A percentile compares a stretch with the other conserved stretches of the same genome.
Evolutionary conservation across 495 filamentous ascomycete species (phyloP).

Genomic region (Penicillium bialowiezense): DNA sequence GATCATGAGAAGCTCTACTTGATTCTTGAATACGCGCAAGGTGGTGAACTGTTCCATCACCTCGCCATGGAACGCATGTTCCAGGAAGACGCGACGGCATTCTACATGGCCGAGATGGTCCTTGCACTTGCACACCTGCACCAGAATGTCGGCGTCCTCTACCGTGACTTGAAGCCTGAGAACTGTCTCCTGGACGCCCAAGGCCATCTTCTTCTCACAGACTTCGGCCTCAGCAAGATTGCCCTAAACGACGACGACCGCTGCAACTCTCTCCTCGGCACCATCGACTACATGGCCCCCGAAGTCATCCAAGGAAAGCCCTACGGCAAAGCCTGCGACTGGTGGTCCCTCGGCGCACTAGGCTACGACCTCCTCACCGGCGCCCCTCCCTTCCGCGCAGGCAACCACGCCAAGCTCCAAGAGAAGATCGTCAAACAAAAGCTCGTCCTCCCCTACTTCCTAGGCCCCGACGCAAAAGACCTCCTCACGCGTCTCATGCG

Average conservation of each 20-base stretch:
- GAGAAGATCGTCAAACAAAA: conserved; percentile 93
- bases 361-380: conserved; percentile 92
- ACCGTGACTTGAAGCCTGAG: conserved; percentile 95
- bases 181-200: conserved; percentile 92
- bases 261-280: conserved; percentile 83
- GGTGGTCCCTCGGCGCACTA: conserved; percentile 95
- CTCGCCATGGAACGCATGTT: conserved; percentile 91
- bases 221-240: conserved; percentile 96
- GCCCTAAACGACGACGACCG: conserved; percentile 73
- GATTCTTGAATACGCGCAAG: conserved; percentile 97
- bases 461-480: conserved; percentile 88
- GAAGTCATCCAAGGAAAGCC: conserved; percentile 79
- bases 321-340: conserved; percentile 93
- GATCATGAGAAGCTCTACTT: conserved; percentile 97
- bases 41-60: conserved; percentile 90
- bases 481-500: conserved; percentile 81
- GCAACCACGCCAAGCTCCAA: conserved; percentile 88
- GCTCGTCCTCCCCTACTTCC: conserved; percentile 78
- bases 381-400: conserved; percentile 80
- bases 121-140: conserved; percentile 92
- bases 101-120: conserved; percentile 98
- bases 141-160: conserved; percentile 86
- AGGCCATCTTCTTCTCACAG: conserved; percentile 90
- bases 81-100: conserved; percentile 77
- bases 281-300: conserved; percentile 97